These are phyloP conservation scores for Acacia pycnantha DNA, from an alignment of 331 rosid species.

Conservation along the genomic window DNA sequence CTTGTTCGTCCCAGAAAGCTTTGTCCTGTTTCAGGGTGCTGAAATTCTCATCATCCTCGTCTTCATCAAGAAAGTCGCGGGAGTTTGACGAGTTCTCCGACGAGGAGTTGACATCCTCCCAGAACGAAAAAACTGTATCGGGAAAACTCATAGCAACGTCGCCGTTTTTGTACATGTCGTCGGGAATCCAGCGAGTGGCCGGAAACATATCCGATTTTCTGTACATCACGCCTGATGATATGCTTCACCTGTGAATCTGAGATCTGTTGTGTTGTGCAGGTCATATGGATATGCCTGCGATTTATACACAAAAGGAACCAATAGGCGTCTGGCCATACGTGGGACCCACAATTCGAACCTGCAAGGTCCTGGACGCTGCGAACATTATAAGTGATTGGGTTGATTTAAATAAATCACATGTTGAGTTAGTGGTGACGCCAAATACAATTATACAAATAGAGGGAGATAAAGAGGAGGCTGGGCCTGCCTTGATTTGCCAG, in stretches of 20 bases:
- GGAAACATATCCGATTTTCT: background rate
- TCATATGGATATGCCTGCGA: background rate
- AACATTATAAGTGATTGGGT: background rate
- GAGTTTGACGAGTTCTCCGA: slow-evolving; percentile 47
- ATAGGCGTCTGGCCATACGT: background rate
- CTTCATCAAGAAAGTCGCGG: slow-evolving; percentile 6
- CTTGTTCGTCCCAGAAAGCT: slow-evolving; percentile 74
- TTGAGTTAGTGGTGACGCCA: background rate
- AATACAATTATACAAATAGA: too few relatives aligned
- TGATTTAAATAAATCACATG: background rate
- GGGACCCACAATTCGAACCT: background rate
- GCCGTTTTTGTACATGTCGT: slow-evolving; percentile 14
- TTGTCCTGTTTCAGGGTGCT: slow-evolving; percentile 35
- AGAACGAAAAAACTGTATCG: slow-evolving; percentile 57
- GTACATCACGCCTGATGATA: background rate
- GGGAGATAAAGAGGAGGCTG: too few relatives aligned
- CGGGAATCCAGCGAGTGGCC: slow-evolving; percentile 32
- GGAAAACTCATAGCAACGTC: slow-evolving; percentile 35
- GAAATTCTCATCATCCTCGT: slow-evolving; percentile 25
- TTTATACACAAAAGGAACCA: background rate
- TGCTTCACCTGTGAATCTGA: too few relatives aligned
- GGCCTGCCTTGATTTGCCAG: too few relatives aligned
- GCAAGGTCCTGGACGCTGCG: background rate
- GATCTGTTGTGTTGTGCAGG: background rate
- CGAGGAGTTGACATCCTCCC: slow-evolving; percentile 39